Percentiles rank a stretch among this genome's conserved stretches.
These are phyloP conservation scores for Gonapodya prolifera DNA, from an alignment of 192 early-diverging fungal genomes.

Conservation along the genomic window DNA sequence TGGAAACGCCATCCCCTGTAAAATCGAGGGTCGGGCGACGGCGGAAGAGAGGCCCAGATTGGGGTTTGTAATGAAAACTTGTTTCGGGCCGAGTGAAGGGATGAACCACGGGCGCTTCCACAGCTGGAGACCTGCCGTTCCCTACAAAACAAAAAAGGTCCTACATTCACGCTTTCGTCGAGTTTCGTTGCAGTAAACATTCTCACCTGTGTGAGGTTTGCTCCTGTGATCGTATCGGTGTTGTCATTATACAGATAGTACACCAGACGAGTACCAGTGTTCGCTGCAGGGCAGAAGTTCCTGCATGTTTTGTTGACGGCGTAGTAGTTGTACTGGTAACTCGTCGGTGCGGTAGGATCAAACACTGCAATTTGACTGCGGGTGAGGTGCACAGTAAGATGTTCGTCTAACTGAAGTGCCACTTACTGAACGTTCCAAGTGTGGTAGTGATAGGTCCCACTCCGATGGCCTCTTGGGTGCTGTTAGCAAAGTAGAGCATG, in stretches of 20 bases:
- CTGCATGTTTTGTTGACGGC: background rate
- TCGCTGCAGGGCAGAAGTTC: background rate
- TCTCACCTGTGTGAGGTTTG: background rate
- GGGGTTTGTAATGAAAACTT: background rate
- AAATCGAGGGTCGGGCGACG: background rate
- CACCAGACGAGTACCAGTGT: background rate
- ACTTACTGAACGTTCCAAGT: background rate
- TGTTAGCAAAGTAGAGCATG: background rate
- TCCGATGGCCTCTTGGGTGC: background rate
- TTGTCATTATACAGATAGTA: background rate
- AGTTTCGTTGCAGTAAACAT: background rate
- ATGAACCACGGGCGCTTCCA: background rate
- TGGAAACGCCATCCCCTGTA: background rate
- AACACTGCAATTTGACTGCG: background rate
- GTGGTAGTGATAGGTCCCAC: background rate
- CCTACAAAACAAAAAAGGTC: background rate
- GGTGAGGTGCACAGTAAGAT: background rate
- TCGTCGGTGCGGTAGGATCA: background rate
- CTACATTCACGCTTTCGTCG: background rate
- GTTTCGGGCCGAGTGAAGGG: background rate
- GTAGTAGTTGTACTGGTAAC: conserved; percentile 1
- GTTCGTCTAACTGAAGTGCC: background rate
- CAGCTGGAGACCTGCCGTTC: background rate
- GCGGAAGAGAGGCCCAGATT: background rate
- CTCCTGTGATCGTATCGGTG: background rate